Base-by-base conservation (phyloP, 2,329 filamentous ascomycete species). In the Talaromyces marneffei region DNA sequence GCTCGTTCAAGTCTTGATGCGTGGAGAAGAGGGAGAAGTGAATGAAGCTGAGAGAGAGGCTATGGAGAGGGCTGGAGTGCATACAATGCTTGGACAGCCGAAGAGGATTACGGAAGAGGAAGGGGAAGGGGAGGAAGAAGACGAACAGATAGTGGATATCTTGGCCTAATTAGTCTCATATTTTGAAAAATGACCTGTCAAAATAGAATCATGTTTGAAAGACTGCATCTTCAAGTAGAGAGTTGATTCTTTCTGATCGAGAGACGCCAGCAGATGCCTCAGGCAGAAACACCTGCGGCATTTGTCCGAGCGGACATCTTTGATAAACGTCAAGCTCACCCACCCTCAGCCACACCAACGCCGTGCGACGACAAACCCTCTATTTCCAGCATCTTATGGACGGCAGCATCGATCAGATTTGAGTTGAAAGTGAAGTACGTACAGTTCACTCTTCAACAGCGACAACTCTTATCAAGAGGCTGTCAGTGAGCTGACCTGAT, bases 1-100 rank as follows among this genome's bases (percentile, higher is more conserved):
- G 61, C 72, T 97, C 57, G 94, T 99, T 52, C 91, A 99, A 72
- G 86, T 96, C 6, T 73, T 96, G 63, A 91, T 92, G 86, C 82
- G 90, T 60, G 90, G 92, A 48, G 92, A 94, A 72, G 87, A 83
- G 66, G 83, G 82, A 53, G 83, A 81, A 55, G 77, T 77, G 59
- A 59, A 59, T 27, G 77, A 78, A 37, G 69, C 68, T 16, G 73
- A 78, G 14, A 71, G 66, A 3, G 79, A 77, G 48, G 70, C 79
- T 56, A 75, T 74, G 42, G 67, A 71, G 60, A 75, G 77, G 53
- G 72, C 72, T 20, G 71, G 78, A 54, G 73, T 78, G 59, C 75
- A 79, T 61, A 71, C 76, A 20, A 66, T 67, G 64, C 67, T 66
- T 18, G 37, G 48, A 20, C 61, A 65, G 69, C 29, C 46, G 6